Conservation (phyloP, 176 grass and related monocot genomes). For the Juncus inflexus region DNA sequence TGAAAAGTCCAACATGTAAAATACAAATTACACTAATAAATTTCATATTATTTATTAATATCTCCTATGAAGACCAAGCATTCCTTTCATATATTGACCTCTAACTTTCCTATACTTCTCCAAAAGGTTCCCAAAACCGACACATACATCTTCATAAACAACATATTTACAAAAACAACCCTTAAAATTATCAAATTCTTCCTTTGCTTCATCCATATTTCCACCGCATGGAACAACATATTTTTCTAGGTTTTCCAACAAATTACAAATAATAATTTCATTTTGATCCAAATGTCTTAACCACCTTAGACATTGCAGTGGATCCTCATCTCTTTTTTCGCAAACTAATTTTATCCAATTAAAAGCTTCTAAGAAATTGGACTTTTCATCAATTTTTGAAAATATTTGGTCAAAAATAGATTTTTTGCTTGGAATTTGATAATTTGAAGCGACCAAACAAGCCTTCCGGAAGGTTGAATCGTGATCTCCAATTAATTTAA, state of each 20-base stretch:
- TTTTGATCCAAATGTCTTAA: conserved; percentile 44
- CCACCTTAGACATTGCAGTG: conserved; percentile 79
- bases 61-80: conserved; percentile 53
- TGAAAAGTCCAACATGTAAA: no score
- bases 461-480: conserved; percentile 53
- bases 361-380: conserved; percentile 33
- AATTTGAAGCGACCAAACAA: conserved; percentile 59
- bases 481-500: conserved; percentile 41
- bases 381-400: conserved; percentile 27
- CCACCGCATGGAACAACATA: conserved; percentile 25
- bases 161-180: conserved; percentile 41
- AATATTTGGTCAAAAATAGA: conserved; percentile 49
- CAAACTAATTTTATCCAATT: conserved; percentile 28
- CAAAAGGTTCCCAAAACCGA: conserved; percentile 37
- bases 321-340: conserved; percentile 29
- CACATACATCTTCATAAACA: conserved; percentile 43
- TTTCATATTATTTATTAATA: neutral
- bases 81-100: conserved; percentile 64
- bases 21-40: no score
- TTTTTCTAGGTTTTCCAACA: conserved; percentile 29
- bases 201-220: conserved; percentile 9
- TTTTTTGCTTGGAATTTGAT: conserved; percentile 28
- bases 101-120: conserved; percentile 47
- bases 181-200: conserved; percentile 31
- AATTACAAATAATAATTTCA: conserved; percentile 45